Percentiles rank a stretch among this genome's conserved stretches.
Evolutionary conservation across 768 basidiomycete species (phyloP).

Genomic region (Termitomyces sp.): DNA sequence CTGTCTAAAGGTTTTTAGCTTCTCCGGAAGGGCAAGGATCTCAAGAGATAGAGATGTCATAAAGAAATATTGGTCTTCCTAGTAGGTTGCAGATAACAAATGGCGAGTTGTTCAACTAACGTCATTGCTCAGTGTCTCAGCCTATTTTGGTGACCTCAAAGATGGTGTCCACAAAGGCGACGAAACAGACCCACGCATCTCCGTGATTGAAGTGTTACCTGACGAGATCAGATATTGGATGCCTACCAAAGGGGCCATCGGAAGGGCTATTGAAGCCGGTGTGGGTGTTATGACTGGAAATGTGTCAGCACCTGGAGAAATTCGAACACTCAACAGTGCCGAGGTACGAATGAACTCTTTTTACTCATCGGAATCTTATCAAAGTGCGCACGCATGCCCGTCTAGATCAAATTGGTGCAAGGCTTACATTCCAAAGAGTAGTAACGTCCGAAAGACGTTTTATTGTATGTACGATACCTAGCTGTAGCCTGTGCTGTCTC

Average conservation of each 20-base stretch:
- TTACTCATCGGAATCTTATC: background rate
- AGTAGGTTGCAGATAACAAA: conserved; percentile 30
- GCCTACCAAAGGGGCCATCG: conserved; percentile 56
- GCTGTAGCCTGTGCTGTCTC: too few species aligned
- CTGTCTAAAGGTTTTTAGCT: conserved; percentile 34
- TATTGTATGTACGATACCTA: background rate
- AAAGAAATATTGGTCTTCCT: conserved; percentile 61
- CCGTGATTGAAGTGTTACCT: conserved; percentile 76
- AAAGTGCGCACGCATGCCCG: background rate
- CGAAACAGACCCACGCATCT: conserved; percentile 73
- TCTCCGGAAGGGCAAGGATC: conserved; percentile 70
- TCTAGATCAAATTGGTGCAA: conserved; percentile 45
- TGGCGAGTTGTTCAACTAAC: background rate
- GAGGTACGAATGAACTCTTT: conserved; percentile 50
- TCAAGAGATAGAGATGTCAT: conserved; percentile 61
- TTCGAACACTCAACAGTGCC: conserved; percentile 67
- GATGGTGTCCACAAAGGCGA: conserved; percentile 87
- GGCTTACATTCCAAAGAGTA: conserved; percentile 30
- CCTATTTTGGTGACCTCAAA: conserved; percentile 86
- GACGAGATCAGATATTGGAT: conserved; percentile 83
- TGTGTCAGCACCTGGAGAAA: conserved; percentile 67
- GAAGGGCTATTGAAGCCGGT: conserved; percentile 60
- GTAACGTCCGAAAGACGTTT: background rate
- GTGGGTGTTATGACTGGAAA: conserved; percentile 60
- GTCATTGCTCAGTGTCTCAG: conserved; percentile 47